Base-by-base conservation (phyloP, 805 yeast genomes). In the Wickerhamomyces ciferrii region DNA sequence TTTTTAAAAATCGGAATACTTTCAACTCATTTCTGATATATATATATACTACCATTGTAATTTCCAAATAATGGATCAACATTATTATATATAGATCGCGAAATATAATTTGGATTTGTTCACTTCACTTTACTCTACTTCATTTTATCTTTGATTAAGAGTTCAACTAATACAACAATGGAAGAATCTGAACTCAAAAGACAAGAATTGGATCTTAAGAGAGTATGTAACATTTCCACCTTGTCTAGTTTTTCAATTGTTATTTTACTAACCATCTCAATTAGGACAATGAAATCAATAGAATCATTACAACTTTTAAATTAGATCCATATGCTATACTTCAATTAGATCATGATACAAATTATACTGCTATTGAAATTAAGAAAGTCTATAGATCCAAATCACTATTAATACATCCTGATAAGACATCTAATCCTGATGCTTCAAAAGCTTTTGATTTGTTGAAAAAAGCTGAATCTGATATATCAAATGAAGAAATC, bases 341-440 rank as follows among this genome's bases (percentile, higher is more conserved):
- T 4, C 11, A 21, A 8, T 13, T 37, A 4, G 14, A 17, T 34
- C 37, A 34, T 18, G 37, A 34, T 4, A 21, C 39, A 11, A 21
- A 20, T 20, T 8, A 8, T 4, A 20, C 24, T 3, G 11, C 25
- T 4, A 37, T 7, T 3, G 38, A 35, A 42, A 71, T 81, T 46
- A 74, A 71, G 51, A 75, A 69, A 48, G 53, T 65, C 36, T 84
- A 72, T 58, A 65, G 88, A 23, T 74, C 72, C 61, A 81, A 78
- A 58, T 81, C 89, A 2, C 63, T 84, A 34, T 62, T 81, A 48
- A 76, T 84, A 17, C 91, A 84, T 59, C 91, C 91, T 0, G 91
- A 84, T 58, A 82, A 81, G 56, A 71, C 78, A 1, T 58, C 62
- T 27, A 75, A 83, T 52, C 65, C 70, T 0, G 63, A 70, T n/a